Conservation (phyloP, 2,329 filamentous ascomycete species). For the Alternaria sp. region DNA sequence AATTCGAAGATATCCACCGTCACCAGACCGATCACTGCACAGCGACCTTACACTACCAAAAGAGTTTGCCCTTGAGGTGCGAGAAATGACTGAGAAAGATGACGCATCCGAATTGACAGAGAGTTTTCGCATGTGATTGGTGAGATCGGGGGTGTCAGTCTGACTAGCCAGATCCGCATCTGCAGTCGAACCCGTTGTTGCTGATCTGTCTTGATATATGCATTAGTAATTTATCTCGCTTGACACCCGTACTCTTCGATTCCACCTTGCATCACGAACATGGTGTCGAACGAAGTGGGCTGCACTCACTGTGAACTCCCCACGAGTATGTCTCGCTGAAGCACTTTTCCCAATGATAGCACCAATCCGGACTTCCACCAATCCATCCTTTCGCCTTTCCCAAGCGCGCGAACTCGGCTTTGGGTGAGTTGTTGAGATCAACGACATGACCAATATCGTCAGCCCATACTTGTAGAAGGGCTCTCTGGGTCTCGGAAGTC, state of each 20-base stretch:
- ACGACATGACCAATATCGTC: constrained; percentile 19
- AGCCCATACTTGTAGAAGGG: constrained; percentile 24
- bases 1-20: constrained; percentile 5
- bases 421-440: constrained; percentile 17
- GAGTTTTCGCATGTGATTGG: constrained; percentile 20
- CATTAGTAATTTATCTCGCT: not conserved
- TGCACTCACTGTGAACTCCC: constrained; percentile 16
- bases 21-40: not conserved
- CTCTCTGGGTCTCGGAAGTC: constrained; percentile 17
- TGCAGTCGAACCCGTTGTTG: not conserved
- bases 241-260: not conserved
- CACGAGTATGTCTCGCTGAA: constrained; percentile 27
- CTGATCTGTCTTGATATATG: not conserved
- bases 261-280: not conserved
- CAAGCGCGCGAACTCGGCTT: constrained; percentile 35
- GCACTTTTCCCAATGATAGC: constrained; percentile 23
- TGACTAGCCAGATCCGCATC: not conserved
- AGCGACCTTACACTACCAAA: constrained; percentile 17
- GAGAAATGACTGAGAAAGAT: constrained; percentile 27
- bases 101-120: constrained; percentile 25
- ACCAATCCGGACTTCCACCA: constrained; percentile 26
- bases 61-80: constrained; percentile 22
- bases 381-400: constrained; percentile 31
- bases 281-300: not conserved
- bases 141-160: not conserved